Evolutionary conservation across 2,329 filamentous ascomycete species (phyloP).

Genomic region (Monosporascus ibericus): DNA sequence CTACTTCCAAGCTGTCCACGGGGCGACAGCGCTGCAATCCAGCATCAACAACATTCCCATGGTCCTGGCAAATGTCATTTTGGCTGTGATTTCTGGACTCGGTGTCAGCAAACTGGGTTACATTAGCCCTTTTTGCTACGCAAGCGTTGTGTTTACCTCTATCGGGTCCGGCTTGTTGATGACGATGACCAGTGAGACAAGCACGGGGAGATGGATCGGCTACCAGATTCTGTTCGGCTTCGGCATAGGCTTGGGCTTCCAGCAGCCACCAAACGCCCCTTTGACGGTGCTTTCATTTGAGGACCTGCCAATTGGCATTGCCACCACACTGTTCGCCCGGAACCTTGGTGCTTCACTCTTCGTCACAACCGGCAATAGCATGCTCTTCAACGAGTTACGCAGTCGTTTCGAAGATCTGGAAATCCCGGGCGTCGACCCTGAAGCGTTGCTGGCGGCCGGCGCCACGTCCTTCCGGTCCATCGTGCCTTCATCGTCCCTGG

Average conservation of each 20-base stretch:
- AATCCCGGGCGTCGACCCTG: conserved; percentile 14
- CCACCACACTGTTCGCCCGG: conserved; percentile 35
- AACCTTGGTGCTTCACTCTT: conserved; percentile 40
- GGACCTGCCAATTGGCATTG: conserved; percentile 36
- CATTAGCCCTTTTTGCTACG: conserved; percentile 16
- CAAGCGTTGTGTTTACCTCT: conserved; percentile 23
- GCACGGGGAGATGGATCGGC: conserved; percentile 28
- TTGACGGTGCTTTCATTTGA: conserved; percentile 32
- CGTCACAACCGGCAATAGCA: conserved; percentile 38
- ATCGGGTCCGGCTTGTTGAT: conserved; percentile 32
- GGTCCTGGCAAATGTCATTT: conserved; percentile 17
- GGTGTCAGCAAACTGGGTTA: conserved; percentile 19
- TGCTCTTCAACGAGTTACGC: conserved; percentile 31
- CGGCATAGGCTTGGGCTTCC: conserved; percentile 33
- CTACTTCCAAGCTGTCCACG: conserved; percentile 30
- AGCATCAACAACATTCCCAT: conserved; percentile 20
- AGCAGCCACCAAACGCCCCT: conserved; percentile 33
- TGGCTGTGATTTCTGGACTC: conserved; percentile 17
- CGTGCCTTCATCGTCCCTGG: conserved; percentile 12
- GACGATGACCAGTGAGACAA: conserved; percentile 24
- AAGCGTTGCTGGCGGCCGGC: conserved; percentile 12
- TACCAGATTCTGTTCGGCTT: conserved; percentile 27
- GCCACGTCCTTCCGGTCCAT: conserved; percentile 18
- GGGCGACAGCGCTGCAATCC: conserved; percentile 19
- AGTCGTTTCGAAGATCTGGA: conserved; percentile 5